Evolutionary conservation across 352 stramenopile species (phyloP).

Genomic region (Globisporangium irregulare): DNA sequence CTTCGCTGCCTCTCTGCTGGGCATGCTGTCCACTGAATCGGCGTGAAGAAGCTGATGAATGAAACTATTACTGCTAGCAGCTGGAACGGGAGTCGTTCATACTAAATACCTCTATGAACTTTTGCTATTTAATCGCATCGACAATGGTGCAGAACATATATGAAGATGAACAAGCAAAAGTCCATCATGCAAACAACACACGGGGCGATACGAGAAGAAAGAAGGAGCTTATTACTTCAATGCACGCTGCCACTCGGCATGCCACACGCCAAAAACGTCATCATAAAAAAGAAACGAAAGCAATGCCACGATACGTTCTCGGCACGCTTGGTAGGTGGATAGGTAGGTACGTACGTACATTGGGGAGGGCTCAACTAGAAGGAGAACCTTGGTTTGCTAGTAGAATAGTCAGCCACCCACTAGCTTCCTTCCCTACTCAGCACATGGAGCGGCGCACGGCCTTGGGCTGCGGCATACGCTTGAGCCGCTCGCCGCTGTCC

Average conservation of each 20-base stretch:
- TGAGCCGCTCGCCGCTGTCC: slow-evolving; percentile 36
- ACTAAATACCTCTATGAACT: no score
- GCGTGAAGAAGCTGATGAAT: neutral
- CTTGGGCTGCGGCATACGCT: slow-evolving; percentile 18
- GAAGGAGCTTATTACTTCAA: slow-evolving; percentile 2
- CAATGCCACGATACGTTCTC: neutral
- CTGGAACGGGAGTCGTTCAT: neutral
- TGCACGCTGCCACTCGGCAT: slow-evolving; percentile 3
- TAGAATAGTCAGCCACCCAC: neutral
- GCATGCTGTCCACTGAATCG: slow-evolving; percentile 10
- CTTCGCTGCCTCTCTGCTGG: slow-evolving; percentile 18
- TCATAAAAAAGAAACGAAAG: neutral
- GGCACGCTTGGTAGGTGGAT: neutral
- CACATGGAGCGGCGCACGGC: slow-evolving; percentile 16
- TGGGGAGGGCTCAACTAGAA: neutral
- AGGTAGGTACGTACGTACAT: neutral
- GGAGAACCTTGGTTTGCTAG: neutral
- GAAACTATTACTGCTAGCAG: neutral
- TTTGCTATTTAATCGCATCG: slow-evolving; percentile 5
- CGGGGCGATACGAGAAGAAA: neutral
- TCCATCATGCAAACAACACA: neutral
- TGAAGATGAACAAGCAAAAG: neutral
- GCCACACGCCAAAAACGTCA: slow-evolving; percentile 4
- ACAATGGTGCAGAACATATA: neutral
- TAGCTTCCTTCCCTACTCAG: slow-evolving; percentile 1